phyloP scores from a whole-genome alignment of 208 protist genomes.

The Leishmania tropica region DNA sequence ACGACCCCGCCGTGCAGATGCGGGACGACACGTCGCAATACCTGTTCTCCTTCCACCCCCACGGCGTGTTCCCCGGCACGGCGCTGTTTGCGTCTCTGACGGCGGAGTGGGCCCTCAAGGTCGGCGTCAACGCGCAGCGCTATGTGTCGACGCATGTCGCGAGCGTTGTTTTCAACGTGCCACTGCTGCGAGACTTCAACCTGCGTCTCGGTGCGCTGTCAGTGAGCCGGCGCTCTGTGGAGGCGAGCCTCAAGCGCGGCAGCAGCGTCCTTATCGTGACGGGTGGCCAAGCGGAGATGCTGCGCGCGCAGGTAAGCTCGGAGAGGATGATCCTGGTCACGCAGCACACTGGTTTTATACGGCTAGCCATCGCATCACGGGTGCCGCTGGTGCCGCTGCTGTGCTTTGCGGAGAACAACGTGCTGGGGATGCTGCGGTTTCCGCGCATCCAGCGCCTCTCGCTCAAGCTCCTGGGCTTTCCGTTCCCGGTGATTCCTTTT shows the following conservation, averaged over 20 bases:
- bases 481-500: slow-evolving; percentile 77
- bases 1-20: slow-evolving; percentile 60
- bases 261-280: slow-evolving; percentile 83
- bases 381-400: slow-evolving; percentile 82
- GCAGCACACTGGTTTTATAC: slow-evolving; percentile 84
- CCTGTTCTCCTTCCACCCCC: slow-evolving; percentile 84
- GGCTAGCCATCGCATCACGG: slow-evolving; percentile 59
- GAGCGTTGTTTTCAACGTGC: slow-evolving; percentile 79
- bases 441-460: slow-evolving; percentile 63
- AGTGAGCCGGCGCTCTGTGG: slow-evolving; percentile 59
- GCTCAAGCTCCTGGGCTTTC: slow-evolving; percentile 76
- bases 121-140: slow-evolving; percentile 50
- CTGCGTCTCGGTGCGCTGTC: slow-evolving; percentile 55
- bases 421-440: slow-evolving; percentile 67
- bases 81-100: slow-evolving; percentile 64
- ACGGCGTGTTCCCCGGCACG: slow-evolving; percentile 82
- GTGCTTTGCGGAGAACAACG: slow-evolving; percentile 84
- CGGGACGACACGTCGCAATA: slow-evolving; percentile 56
- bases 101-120: slow-evolving; percentile 54
- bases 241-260: slow-evolving; percentile 55
- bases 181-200: slow-evolving; percentile 79
- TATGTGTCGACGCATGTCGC: slow-evolving; percentile 71
- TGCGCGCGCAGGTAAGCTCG: slow-evolving; percentile 51
- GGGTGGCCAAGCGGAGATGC: slow-evolving; percentile 89
- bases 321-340: slow-evolving; percentile 66